Evolutionary conservation across 257 asterid species (phyloP).

Genomic region (Striga asiatica): DNA sequence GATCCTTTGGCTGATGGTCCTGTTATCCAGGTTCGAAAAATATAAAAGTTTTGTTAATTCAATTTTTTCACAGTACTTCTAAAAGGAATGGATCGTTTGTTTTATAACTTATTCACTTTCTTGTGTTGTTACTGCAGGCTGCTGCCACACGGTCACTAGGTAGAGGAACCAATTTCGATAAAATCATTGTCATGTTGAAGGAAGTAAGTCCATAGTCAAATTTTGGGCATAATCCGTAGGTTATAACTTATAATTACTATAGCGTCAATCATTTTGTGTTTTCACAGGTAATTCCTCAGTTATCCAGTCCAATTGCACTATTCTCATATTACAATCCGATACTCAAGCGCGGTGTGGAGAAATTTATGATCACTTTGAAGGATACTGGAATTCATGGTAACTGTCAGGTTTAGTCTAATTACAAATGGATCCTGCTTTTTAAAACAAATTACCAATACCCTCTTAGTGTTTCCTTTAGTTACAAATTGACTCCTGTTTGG

Average conservation of each 20-base stretch:
- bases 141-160: conserved; percentile 74
- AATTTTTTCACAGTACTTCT: not conserved
- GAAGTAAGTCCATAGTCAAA: conserved; percentile 31
- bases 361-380: conserved; percentile 65
- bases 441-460: not conserved
- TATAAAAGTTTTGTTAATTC: not conserved
- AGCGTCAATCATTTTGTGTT: not conserved
- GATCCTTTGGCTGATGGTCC: conserved; percentile 99
- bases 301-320: conserved; percentile 75
- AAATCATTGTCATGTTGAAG: conserved; percentile 65
- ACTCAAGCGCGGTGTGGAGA: conserved; percentile 70
- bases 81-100: not conserved
- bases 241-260: not conserved
- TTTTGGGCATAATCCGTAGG: not conserved
- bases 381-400: conserved; percentile 78
- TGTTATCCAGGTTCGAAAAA: conserved; percentile 61
- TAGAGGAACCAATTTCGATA: conserved; percentile 59
- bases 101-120: not conserved
- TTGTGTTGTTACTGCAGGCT: conserved; percentile 34
- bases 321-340: conserved; percentile 89
- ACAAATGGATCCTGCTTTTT: not conserved
- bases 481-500: not conserved
- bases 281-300: conserved; percentile 61
- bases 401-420: not conserved
- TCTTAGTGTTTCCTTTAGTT: not conserved